These are phyloP conservation scores for Bromus sterilis DNA, from an alignment of 176 grass and related monocot species.

Conservation along the genomic window DNA sequence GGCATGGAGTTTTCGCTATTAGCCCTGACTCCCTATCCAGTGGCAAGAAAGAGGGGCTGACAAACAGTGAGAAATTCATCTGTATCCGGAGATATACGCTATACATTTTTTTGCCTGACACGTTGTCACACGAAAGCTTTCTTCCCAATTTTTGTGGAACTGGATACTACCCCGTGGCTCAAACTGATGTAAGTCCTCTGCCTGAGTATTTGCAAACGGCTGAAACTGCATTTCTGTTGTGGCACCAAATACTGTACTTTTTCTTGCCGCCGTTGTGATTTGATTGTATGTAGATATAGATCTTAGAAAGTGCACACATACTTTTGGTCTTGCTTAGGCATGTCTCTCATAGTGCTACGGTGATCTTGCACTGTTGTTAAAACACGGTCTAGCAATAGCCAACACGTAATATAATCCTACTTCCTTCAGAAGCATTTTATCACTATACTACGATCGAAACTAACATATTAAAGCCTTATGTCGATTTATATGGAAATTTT, in stretches of 20 bases:
- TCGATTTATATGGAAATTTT: neutral
- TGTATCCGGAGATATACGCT: neutral
- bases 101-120: constrained; percentile 17
- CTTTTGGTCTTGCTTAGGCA: neutral
- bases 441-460: neutral
- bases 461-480: neutral
- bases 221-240: neutral
- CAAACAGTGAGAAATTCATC: neutral
- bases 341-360: neutral
- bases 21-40: neutral
- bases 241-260: neutral
- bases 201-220: neutral
- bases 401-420: neutral
- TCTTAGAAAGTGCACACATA: neutral
- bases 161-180: neutral
- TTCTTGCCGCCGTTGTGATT: neutral
- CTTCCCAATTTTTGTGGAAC: neutral
- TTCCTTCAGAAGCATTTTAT: neutral
- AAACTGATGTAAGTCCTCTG: neutral
- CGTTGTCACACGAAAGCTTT: neutral
- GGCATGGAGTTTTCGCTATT: neutral
- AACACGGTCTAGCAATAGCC: neutral
- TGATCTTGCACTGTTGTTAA: neutral
- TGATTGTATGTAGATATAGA: neutral
- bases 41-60: neutral